Percentiles rank a stretch among this genome's conserved stretches.
Evolutionary conservation across 768 basidiomycete genomes (phyloP).

Genomic region (Infundibulicybe gibba): DNA sequence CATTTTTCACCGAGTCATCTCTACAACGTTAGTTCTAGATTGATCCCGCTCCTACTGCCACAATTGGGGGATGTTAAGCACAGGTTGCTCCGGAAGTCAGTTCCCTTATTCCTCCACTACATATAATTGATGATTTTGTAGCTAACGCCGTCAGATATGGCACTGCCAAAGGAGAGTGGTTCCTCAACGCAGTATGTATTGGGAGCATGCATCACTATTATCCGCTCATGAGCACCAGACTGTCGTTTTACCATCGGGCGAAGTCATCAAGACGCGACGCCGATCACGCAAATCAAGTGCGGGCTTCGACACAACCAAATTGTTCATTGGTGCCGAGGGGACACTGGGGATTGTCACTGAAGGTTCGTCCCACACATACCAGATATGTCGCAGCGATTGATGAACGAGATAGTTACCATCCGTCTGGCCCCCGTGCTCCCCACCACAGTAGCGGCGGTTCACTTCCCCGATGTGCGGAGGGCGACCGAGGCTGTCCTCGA

Average conservation of each 20-base stretch:
- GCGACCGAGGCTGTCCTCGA: constrained; percentile 77
- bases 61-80: constrained; percentile 82
- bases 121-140: constrained; percentile 54
- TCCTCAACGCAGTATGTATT: constrained; percentile 77
- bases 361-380: constrained; percentile 76
- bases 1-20: background rate
- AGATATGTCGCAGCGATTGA: constrained; percentile 85
- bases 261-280: constrained; percentile 85
- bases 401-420: constrained; percentile 63
- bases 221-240: constrained; percentile 65
- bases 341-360: constrained; percentile 90
- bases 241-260: constrained; percentile 83
- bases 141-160: constrained; percentile 86
- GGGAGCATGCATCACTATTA: no score
- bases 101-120: constrained; percentile 34
- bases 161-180: constrained; percentile 89
- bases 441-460: constrained; percentile 78
- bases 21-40: constrained; percentile 35
- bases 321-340: constrained; percentile 81
- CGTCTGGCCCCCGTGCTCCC: constrained; percentile 79
- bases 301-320: constrained; percentile 71
- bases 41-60: constrained; percentile 76
- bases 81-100: constrained; percentile 81
- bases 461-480: constrained; percentile 71
- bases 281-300: constrained; percentile 86